Base-by-base conservation (phyloP, 2,329 filamentous ascomycete genomes). In the Colletotrichum theobromicola region DNA sequence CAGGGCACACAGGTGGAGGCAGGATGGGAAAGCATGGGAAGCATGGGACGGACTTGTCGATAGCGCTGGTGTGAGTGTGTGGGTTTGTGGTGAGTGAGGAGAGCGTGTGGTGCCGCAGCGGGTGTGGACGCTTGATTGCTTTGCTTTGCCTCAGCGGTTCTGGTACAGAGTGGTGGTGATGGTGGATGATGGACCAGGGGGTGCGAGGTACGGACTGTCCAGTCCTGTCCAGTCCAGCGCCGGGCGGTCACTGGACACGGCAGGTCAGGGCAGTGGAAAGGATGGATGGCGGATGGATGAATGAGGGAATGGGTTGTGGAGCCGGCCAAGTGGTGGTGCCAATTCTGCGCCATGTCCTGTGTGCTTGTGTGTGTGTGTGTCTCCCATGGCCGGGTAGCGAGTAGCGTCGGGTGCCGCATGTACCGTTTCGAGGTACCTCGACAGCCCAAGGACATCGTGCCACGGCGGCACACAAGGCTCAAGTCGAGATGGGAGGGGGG, bases 11-110 rank as follows among this genome's bases (percentile, higher is more conserved):
- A 63, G 57, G 15, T 37, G 55, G 55, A 28, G 21, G 63, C 46
- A 35, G 57, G 62, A 55, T 34, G 53, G 55, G 32, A 15, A 60
- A 50, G 46, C 24, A 37, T 58, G 32, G 62, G 28, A 66, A 50
- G 61, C 66, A 63, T 66, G 57, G 69, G 75, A 71, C 67, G 62
- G 74, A 74, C 74, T 76, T 60, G 66, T 73, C 46, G 72, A 64
- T 72, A 67, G 68, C 37, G 75, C 66, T 67, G 61, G 67, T 67
- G 62, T 46, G 64, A 16, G 62, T 55, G 50, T 32, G 63, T 62
- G 62, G 13, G 60, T 50, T 21, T 21, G 10, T 50, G 42, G 42
- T 50, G 42, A 50, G 42, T 50, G 42, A 50, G 60, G 42, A 50
- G 60, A 61, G 55, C 18, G 42, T 26, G 65, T 26, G 46, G 71